Percentiles rank a stretch among this genome's conserved stretches.
Evolutionary conservation across 2,329 filamentous ascomycete genomes (phyloP).

Genomic region (Ciborinia camelliae): DNA sequence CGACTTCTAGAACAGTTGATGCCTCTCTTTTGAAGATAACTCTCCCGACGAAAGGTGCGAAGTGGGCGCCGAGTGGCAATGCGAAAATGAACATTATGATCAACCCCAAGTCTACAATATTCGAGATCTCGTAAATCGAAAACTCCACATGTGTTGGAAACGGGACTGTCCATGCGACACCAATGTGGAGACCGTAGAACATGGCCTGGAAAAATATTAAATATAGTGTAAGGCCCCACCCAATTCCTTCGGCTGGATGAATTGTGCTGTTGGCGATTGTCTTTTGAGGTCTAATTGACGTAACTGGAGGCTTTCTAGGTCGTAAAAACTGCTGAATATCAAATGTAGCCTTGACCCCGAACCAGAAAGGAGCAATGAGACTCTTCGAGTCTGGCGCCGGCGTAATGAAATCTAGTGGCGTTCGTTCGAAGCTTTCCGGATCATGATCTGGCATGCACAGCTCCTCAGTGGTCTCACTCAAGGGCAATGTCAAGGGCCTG

Average conservation of each 20-base stretch:
- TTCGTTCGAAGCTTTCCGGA: constrained; percentile 32
- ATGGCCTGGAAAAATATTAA: too few relatives aligned
- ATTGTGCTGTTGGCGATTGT: too few relatives aligned
- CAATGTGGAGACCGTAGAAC: too few relatives aligned
- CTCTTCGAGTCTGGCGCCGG: too few relatives aligned
- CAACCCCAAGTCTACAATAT: too few relatives aligned
- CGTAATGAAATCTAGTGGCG: constrained; percentile 39
- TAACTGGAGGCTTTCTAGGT: too few relatives aligned
- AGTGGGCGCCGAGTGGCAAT: background rate
- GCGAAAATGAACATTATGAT: background rate
- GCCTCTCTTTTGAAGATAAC: background rate
- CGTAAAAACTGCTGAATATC: background rate
- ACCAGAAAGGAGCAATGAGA: constrained; percentile 23
- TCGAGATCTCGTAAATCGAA: too few relatives aligned
- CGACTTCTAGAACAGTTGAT: background rate
- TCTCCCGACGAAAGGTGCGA: background rate
- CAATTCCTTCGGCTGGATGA: too few relatives aligned
- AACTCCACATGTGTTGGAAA: too few relatives aligned
- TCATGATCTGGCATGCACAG: constrained; percentile 22
- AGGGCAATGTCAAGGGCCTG: constrained; percentile 19
- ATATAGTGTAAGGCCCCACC: too few relatives aligned
- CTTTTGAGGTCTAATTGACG: too few relatives aligned
- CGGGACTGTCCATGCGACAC: too few relatives aligned
- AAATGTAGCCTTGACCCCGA: constrained; percentile 21
- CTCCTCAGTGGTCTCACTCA: constrained; percentile 24